Conservation (phyloP, 257 asterid genomes). For the Linderniella brevidens region DNA sequence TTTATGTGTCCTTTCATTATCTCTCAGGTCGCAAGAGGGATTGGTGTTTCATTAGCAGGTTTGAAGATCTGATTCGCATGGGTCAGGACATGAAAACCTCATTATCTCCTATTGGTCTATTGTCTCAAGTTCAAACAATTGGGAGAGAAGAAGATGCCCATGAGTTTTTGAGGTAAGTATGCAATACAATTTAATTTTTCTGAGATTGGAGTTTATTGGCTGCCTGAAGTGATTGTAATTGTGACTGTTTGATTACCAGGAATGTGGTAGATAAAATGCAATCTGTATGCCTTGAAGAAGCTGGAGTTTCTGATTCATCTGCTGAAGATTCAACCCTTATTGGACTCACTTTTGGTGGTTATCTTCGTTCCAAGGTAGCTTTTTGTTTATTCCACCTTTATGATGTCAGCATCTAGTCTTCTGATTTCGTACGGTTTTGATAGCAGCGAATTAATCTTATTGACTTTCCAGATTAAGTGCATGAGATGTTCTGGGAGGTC, state of each 20-base stretch:
- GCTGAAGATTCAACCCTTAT: slow-evolving; percentile 47
- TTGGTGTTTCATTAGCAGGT: slow-evolving; percentile 40
- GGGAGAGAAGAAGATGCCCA: slow-evolving; percentile 65
- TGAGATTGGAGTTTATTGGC: not conserved
- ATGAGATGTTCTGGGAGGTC: slow-evolving; percentile 42
- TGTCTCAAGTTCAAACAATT: slow-evolving; percentile 33
- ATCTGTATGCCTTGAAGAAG: slow-evolving; percentile 38
- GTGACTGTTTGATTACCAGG: slow-evolving; percentile 18
- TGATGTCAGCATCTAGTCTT: not conserved
- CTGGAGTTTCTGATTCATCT: slow-evolving; percentile 25
- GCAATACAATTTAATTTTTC: not conserved
- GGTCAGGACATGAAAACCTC: slow-evolving; percentile 25
- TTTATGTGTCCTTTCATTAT: slow-evolving; percentile 6
- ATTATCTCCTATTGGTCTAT: slow-evolving; percentile 33
- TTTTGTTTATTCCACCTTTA: slow-evolving; percentile 7
- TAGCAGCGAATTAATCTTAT: not conserved
- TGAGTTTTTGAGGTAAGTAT: slow-evolving; percentile 42
- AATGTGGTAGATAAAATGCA: slow-evolving; percentile 44
- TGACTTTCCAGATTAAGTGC: slow-evolving; percentile 28
- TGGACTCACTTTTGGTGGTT: slow-evolving; percentile 52
- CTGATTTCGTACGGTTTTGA: not conserved
- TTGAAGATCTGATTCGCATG: slow-evolving; percentile 30
- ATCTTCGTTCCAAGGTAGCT: slow-evolving; percentile 45
- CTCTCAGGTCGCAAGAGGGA: slow-evolving; percentile 33
- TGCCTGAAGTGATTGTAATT: slow-evolving; percentile 9